These are phyloP conservation scores for Neurospora sp. DNA, from an alignment of 2,329 filamentous ascomycete genomes.

Conservation along the genomic window DNA sequence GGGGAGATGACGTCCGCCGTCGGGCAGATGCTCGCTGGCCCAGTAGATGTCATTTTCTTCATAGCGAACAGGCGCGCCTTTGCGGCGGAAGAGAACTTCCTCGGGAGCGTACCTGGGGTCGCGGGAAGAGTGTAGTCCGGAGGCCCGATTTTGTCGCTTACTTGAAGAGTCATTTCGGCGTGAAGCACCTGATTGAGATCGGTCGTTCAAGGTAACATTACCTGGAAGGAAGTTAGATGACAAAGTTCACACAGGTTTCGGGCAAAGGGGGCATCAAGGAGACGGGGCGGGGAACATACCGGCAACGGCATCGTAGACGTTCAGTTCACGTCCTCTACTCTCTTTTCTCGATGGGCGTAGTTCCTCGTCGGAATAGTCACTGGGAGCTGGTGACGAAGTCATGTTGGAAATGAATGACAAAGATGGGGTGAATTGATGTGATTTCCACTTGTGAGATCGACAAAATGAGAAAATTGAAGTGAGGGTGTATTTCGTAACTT, in stretches of 20 bases:
- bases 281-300: slow-evolving; percentile 32
- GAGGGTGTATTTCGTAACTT: not conserved
- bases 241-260: too few species aligned
- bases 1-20: slow-evolving; percentile 37
- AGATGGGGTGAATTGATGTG: not conserved
- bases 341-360: not conserved
- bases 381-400: not conserved
- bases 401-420: not conserved
- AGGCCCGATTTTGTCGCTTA: slow-evolving; percentile 5
- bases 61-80: slow-evolving; percentile 55
- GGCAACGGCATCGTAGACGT: slow-evolving; percentile 64
- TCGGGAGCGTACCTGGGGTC: slow-evolving; percentile 49
- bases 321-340: slow-evolving; percentile 29
- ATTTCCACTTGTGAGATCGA: not conserved
- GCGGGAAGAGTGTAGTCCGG: slow-evolving; percentile 19
- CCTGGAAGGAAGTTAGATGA: slow-evolving; percentile 18
- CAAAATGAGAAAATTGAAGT: not conserved
- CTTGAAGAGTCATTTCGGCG: slow-evolving; percentile 1
- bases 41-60: slow-evolving; percentile 64
- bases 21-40: slow-evolving; percentile 47
- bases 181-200: slow-evolving; percentile 11
- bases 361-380: not conserved
- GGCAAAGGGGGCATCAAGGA: too few species aligned
- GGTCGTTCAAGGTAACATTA: slow-evolving; percentile 24
- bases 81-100: slow-evolving; percentile 58